Evolutionary conservation across 1,284 basidiomycete genomes (phyloP), one percentile per base, ranked within the genome.

Genomic region (Exsudoporus floridanus): DNA sequence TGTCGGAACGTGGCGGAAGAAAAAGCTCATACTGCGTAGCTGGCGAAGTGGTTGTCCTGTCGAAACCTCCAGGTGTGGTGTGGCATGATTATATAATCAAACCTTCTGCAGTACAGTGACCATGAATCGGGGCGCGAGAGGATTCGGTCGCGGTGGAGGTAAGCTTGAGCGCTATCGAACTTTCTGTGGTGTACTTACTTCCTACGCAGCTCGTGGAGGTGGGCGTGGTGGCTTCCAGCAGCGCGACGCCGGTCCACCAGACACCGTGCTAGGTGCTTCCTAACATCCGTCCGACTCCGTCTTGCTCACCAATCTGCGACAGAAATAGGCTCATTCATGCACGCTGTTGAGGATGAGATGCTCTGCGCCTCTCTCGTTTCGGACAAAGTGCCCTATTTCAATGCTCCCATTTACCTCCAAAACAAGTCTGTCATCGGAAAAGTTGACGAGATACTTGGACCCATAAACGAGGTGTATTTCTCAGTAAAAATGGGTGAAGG

Each of bases 311-410:
- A 47, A 34, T 30, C 27, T 34, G 36, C 27, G 33, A 33, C 42
- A 93, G 91, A 93, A 76, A 86, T 94, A 75, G 93, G 95, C 53
- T 78, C 86, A 1, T 96, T 96, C 71, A 70, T 94, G 28, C 94
- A 99, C 71, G 91, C 95, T 19, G 95, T 98, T 44, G 97, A 99
- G 77, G 92, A 93, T 57, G 96, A 99, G 72, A 98, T 99, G 96
- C 78, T 99, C 52, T 99, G 97, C 74, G 79, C 87, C 10, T 93
- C 94, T 12, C 76, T 86, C 34, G 83, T 94, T 70, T 76, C 86
- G 2, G 86, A 94, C 73, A 95, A 92, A 77, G 92, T 99, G 14
- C 97, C 97, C 0, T 97, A 97, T 76, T 99, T 99, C 80, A 99
- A 99, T 73, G 96, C 97, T 0, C 96, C 97, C 49, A 97, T 99